phyloP scores from a whole-genome alignment of 2,329 filamentous ascomycete genomes.

The Aspergillus terreus region DNA sequence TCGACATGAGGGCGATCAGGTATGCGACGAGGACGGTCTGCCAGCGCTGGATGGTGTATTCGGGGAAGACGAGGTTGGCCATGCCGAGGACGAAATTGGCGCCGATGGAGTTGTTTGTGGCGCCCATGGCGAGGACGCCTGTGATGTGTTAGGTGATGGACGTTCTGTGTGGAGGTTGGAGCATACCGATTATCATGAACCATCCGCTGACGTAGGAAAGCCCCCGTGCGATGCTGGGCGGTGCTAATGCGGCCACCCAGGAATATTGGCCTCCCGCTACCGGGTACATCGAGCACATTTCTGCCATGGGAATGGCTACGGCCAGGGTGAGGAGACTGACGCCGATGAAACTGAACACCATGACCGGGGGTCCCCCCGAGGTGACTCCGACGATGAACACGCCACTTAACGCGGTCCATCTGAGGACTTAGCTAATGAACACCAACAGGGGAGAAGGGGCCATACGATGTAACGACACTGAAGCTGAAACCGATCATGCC shows the following conservation, averaged over 20 bases:
- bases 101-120: slow-evolving; percentile 52
- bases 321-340: slow-evolving; percentile 50
- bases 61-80: slow-evolving; percentile 50
- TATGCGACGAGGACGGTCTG: slow-evolving; percentile 55
- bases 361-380: slow-evolving; percentile 55
- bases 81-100: slow-evolving; percentile 56
- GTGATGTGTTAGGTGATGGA: background rate
- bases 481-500: slow-evolving; percentile 60
- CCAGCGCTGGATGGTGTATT: slow-evolving; percentile 54
- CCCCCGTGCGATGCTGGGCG: slow-evolving; percentile 42
- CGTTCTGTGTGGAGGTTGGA: background rate
- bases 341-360: slow-evolving; percentile 56
- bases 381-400: slow-evolving; percentile 55
- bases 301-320: slow-evolving; percentile 57
- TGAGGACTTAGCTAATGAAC: slow-evolving; percentile 7
- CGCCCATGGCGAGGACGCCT: slow-evolving; percentile 52
- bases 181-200: slow-evolving; percentile 47
- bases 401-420: slow-evolving; percentile 55
- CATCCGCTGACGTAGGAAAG: slow-evolving; percentile 47
- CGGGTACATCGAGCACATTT: slow-evolving; percentile 56
- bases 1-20: slow-evolving; percentile 43
- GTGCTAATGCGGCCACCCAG: slow-evolving; percentile 56
- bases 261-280: slow-evolving; percentile 56
- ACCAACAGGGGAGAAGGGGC: too few relatives aligned
- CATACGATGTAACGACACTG: slow-evolving; percentile 52